Base-by-base conservation (phyloP, 441 rosid genomes). In the Arabidopsis lyrata region DNA sequence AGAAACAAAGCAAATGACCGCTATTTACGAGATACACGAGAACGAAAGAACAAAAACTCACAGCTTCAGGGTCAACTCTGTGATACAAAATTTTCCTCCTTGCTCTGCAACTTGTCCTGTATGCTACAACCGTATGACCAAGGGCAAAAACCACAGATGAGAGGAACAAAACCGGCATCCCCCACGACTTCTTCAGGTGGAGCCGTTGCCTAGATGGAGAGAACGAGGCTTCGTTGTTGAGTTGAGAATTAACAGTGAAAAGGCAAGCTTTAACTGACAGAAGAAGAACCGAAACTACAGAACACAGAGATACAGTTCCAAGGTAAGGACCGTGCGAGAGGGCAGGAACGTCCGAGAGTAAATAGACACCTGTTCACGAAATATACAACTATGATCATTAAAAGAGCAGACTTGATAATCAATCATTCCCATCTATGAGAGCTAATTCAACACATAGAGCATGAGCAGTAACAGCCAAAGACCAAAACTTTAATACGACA, bases 81-180 rank as follows among this genome's bases (percentile, higher is more conserved):
- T 94, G 93, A 78, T 88, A 87, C 83, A 91, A 44, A 53, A 94
- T 92, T 76, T 94, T 94, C 79, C 99, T 85, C 38, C 92, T 76
- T 0, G 97, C 97, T 75, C 99, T 81, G 77, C 95, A 94, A 76
- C 97, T 91, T 41, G 99, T 88, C 82, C 97, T 83, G 55, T 90
- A 94, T 36, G 99, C 99, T 45, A 94, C 81, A 68, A 94, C 95
- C 27, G 80, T 86, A 68, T 94, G 99, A 48, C 99, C 99, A 62
- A 94, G 92, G 18, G 97, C 95, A 65, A 91, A 92, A 24, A 90
- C 99, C 0, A 91, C 86, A 0, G 99, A 94, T 0, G 99, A 90
- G 32, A 94, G 88, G 78, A 94, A 94, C 81, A 94, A 80, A 69
- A 94, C 99, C 8, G 99, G 97, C 99, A 94, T 94, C 10, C 97